Base-by-base conservation (phyloP, 1,284 basidiomycete genomes). In the Ustilago curta region DNA sequence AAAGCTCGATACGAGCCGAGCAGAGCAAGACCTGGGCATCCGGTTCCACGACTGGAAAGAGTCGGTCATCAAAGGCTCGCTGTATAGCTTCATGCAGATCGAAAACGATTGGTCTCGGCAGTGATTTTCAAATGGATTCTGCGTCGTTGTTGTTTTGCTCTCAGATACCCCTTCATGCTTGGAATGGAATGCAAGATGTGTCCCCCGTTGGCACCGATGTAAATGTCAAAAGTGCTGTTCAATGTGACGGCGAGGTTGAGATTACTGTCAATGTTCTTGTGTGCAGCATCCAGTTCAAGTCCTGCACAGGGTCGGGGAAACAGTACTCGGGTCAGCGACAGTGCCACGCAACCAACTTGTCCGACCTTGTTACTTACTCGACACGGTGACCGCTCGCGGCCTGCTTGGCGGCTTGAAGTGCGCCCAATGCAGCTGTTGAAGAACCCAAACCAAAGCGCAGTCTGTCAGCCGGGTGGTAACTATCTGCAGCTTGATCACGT, bases 331-430 rank as follows among this genome's bases (percentile, higher is more conserved):
- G 55, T 56, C 23, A 58, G 47, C 37, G 8, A 37, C 21, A 35
- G 9, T 14, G 16, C 31, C 9, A 29, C 31, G 27, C 27, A 48
- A 48, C 18, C 47, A 18, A 31, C 25, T 8, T 11, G 11, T 31
- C 27, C 7, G n/a, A 19, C 16, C 16, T 12, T 8, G 6, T 53
- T 53, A 70, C 68, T 62, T 32, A 66, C 77, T 77, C 70, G 39
- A 79, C 77, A 35, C 65, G 54, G 55, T 79, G 77, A 37, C 77
- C 77, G 37, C 62, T 73, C 9, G 70, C 67, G 19, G 66, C 63
- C 63, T 79, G 78, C 65, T 79, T 79, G 14, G 70, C 67, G 16
- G 78, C 78, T 60, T 78, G 72, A n/a, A 78, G 44, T 2, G 76
- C 78, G 27, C 76, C 71, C 47, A 78, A 49, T 4, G 78, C 76